Evolutionary conservation across 331 rosid species (phyloP), one percentile per base, ranked within the genome.

Genomic region (Rosa hybrid): DNA sequence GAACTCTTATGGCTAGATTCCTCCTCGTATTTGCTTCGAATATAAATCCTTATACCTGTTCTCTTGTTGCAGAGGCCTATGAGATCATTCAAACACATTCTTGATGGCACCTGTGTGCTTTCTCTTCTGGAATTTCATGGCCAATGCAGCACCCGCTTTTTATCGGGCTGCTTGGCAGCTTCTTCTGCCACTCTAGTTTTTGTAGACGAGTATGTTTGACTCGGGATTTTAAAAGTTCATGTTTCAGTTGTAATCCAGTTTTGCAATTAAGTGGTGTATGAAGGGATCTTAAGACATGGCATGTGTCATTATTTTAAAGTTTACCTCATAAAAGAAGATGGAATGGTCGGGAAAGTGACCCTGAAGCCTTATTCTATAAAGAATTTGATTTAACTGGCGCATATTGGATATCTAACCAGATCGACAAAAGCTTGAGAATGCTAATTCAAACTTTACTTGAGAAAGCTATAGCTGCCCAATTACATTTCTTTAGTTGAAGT

Each of bases 11-110:
- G 27, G 46, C 8, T 71, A 30, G 49, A 23, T 30, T 30, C 69
- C 39, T 77, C 51, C 45, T 77, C 46, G 56, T 85, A 64, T 64
- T 68, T n/a, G 73, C 50, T 48, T 68, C 57, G 50, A 18, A 23
- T 49, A 76, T 46, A 21, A 25, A 63, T 67, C 6, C 30, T 49
- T 77, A 23, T 69, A 21, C 14, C 14, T 53, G n/a, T 30, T 20
- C 53, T 45, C 54, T 16, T 65, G 13, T 85, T 72, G 82, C 87
- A 86, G 94, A 91, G 92, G 94, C 81, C 77, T 85, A 12, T 91
- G 89, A 91, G 82, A 64, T 71, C 42, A 25, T 10, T 2, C 25
- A 51, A 8, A 62, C 10, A 42, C 49, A 41, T 53, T 21, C 70
- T 3, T 51, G 46, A 50, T 20, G 13, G 38, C 41, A 12, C 21